phyloP scores from a whole-genome alignment of 768 basidiomycete genomes.

The Paxillus involutus region DNA sequence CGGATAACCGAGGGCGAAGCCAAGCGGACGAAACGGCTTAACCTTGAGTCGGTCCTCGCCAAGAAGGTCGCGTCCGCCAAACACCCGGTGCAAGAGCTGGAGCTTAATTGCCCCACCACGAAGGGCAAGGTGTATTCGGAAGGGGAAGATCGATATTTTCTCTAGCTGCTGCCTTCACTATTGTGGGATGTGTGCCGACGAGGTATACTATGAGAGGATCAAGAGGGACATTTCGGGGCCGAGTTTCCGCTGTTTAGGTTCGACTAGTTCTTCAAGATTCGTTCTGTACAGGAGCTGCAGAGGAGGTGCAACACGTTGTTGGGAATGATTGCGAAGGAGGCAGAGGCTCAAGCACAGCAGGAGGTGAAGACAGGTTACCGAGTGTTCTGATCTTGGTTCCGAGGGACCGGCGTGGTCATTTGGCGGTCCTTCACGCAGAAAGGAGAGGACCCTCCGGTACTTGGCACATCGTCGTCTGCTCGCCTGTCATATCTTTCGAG shows the following conservation, averaged over 20 bases:
- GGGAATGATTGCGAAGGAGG: constrained; percentile 92
- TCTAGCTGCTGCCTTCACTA: constrained; percentile 86
- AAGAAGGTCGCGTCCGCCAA: constrained; percentile 81
- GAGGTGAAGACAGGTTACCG: constrained; percentile 54
- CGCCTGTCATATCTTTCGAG: too few species aligned
- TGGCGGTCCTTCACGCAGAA: constrained; percentile 46
- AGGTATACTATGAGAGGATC: constrained; percentile 92
- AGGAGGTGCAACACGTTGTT: constrained; percentile 86
- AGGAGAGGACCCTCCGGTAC: constrained; percentile 23
- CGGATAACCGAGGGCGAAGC: constrained; percentile 88
- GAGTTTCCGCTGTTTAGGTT: constrained; percentile 98
- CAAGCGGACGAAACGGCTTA: constrained; percentile 83
- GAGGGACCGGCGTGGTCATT: not conserved
- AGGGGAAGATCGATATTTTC: constrained; percentile 96
- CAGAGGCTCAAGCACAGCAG: constrained; percentile 61
- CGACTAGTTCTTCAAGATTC: constrained; percentile 97
- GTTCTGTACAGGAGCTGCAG: constrained; percentile 86
- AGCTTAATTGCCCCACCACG: constrained; percentile 91
- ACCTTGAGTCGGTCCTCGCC: constrained; percentile 73
- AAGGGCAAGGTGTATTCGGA: constrained; percentile 97
- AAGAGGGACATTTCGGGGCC: constrained; percentile 94
- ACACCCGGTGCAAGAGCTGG: constrained; percentile 96
- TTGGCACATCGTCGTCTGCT: too few species aligned
- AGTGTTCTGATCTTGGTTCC: not conserved
- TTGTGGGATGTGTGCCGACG: constrained; percentile 86